Base-by-base conservation (phyloP, 345 rosid genomes). In the Aquilaria sinensis region DNA sequence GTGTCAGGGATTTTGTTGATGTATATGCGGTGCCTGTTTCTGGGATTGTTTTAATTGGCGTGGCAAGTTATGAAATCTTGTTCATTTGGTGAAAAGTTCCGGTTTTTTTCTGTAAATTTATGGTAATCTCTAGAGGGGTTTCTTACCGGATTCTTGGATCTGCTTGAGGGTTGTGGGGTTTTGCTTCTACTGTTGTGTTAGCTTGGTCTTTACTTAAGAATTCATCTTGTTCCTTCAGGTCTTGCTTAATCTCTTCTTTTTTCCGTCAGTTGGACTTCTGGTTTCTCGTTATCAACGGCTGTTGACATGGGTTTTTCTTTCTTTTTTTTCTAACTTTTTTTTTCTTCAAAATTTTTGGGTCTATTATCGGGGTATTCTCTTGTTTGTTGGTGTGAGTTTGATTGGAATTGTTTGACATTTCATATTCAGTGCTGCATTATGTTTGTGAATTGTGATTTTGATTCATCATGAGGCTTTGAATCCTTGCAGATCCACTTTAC, bases 401-500 rank as follows among this genome's bases (percentile, higher is more conserved):
- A 37, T 37, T 37, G 43, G 7, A 37, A 37, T 37, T 37, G 43
- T 37, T 37, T 37, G 43, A 37, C 7, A 37, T 7, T 3, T 37
- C 4, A 37, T 37, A 7, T 37, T 37, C 5, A 37, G 7, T 37
- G 43, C 43, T 37, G 43, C 43, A 37, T 3, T 37, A 37, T 37
- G 7, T 37, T 37, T 37, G 43, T 37, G 4, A 37, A 37, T 37
- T 37, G 43, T 37, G 43, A 37, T 37, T 37, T 37, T 37, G 43
- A 37, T 3, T 37, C 43, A 14, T 56, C 55, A 56, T 49, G 52
- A 31, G 56, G 57, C 47, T 70, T 55, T 70, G 60, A 61, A 72
- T 62, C 64, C 66, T 69, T 57, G 59, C 87, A 94, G 99, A 85
- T 77, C 91, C 66, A 73, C 82, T 63, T 63, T 83, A 55, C 77